Evolutionary conservation across 179 eudicot genomes (phyloP).

Genomic region (Corrigiola litoralis): DNA sequence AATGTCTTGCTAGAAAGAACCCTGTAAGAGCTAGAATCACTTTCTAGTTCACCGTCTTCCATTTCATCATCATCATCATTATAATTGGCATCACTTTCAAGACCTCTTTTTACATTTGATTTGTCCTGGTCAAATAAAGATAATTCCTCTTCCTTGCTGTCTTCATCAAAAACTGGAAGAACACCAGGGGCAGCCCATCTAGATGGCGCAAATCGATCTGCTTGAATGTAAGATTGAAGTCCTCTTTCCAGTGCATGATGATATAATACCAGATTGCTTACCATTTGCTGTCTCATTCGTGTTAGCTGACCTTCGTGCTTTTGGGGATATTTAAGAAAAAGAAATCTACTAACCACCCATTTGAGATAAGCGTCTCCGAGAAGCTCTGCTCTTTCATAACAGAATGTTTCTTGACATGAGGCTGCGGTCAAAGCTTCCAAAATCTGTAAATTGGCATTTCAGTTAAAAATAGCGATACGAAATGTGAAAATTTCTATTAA

Average conservation of each 20-base stretch:
- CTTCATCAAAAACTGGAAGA: conserved; percentile 95
- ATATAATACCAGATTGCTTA: conserved; percentile 90
- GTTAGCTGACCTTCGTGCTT: conserved; percentile 99
- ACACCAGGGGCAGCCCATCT: conserved; percentile 99
- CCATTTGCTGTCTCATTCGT: conserved; percentile 98
- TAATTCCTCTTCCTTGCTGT: conserved; percentile 63
- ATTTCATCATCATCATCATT: conserved; percentile 74
- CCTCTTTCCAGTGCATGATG: conserved; percentile 78
- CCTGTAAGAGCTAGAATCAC: conserved; percentile 87
- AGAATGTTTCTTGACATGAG: conserved; percentile 97
- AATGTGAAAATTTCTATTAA: too few relatives aligned
- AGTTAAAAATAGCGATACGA: neutral
- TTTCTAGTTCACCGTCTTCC: conserved; percentile 97
- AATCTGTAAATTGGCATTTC: conserved; percentile 45
- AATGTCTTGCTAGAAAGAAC: conserved; percentile 97
- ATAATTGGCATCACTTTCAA: conserved; percentile 29
- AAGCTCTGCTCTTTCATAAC: conserved; percentile 99
- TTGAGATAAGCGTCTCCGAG: conserved; percentile 97
- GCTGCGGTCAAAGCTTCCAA: conserved; percentile 99
- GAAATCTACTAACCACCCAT: conserved; percentile 96
- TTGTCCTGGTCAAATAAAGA: conserved; percentile 55
- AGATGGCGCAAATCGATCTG: conserved; percentile 96
- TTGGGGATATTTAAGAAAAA: conserved; percentile 91
- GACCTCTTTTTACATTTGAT: conserved; percentile 21
- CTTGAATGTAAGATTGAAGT: conserved; percentile 94